A percentile compares a stretch with the other conserved stretches of the same genome.
These are phyloP conservation scores for Entomortierella chlamydospora DNA, from an alignment of 192 early-diverging fungal species.

Conservation along the genomic window DNA sequence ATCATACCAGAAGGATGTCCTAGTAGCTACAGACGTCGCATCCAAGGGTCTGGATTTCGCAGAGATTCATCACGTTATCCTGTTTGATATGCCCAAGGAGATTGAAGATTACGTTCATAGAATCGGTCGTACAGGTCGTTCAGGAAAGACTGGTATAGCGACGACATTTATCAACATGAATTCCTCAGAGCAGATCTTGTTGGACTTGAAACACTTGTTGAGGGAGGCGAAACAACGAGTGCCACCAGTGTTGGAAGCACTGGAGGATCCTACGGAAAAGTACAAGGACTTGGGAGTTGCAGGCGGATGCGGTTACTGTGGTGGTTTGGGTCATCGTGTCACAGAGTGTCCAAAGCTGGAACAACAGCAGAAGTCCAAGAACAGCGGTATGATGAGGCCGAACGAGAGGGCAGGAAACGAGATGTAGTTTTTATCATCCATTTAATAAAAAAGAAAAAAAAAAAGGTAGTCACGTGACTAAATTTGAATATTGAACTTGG, in stretches of 20 bases:
- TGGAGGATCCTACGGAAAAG: conserved; percentile 92
- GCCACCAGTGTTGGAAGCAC: conserved; percentile 84
- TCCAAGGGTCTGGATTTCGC: conserved; percentile 96
- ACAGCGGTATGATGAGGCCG: conserved; percentile 48
- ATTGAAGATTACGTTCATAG: conserved; percentile 99
- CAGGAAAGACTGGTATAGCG: conserved; percentile 95
- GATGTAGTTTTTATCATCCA: conserved; percentile 20
- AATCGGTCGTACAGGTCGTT: conserved; percentile 97
- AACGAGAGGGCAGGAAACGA: conserved; percentile 51
- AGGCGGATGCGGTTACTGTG: conserved; percentile 92
- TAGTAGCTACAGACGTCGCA: conserved; percentile 97
- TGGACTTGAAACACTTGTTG: conserved; percentile 95
- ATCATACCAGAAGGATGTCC: conserved; percentile 90
- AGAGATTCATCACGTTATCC: conserved; percentile 97
- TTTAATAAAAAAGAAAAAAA: conserved; percentile 1
- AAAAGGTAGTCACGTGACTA: background rate
- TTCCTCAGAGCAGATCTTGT: conserved; percentile 91
- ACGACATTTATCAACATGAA: conserved; percentile 97
- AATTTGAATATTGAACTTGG: background rate
- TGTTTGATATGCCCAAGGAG: conserved; percentile 99
- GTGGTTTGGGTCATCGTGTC: conserved; percentile 94
- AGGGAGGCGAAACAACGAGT: conserved; percentile 93
- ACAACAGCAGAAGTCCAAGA: conserved; percentile 69
- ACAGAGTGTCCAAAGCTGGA: conserved; percentile 87
- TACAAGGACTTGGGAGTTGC: conserved; percentile 77